Evolutionary conservation across 495 filamentous ascomycete species (phyloP).

Genomic region (Penicillium alfredii): DNA sequence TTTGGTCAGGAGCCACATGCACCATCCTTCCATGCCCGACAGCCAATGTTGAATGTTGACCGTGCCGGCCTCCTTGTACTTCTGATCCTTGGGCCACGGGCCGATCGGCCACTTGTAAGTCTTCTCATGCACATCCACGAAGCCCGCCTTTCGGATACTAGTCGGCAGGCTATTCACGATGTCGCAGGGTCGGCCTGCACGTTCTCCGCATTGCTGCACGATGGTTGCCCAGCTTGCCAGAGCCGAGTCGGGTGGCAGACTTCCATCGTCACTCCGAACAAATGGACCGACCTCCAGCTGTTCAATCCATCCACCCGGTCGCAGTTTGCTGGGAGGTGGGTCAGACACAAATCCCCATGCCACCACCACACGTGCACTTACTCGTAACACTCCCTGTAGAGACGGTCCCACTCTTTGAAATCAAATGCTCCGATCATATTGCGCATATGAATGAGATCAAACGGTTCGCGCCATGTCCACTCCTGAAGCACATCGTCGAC

Average conservation of each 20-base stretch:
- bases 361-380: too few species aligned
- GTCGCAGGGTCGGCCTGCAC: conserved; percentile 12
- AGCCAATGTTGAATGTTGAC: conserved; percentile 56
- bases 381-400: conserved; percentile 24
- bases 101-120: conserved; percentile 61
- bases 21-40: conserved; percentile 20
- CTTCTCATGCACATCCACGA: conserved; percentile 31
- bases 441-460: conserved; percentile 27
- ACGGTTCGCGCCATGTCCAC: conserved; percentile 21
- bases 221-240: conserved; percentile 19
- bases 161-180: conserved; percentile 15
- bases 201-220: conserved; percentile 14
- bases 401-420: conserved; percentile 16
- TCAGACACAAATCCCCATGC: too few species aligned
- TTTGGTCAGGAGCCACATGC: conserved; percentile 24
- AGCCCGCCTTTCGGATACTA: conserved; percentile 28
- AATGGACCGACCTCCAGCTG: conserved; percentile 41
- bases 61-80: conserved; percentile 59
- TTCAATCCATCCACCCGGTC: conserved; percentile 53
- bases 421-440: conserved; percentile 17
- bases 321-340: conserved; percentile 26
- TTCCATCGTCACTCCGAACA: conserved; percentile 41
- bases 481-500: conserved; percentile 26
- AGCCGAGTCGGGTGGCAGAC: conserved; percentile 23
- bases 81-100: conserved; percentile 58